Evolutionary conservation across 202 grass and related monocot genomes (phyloP).

Genomic region (Dendrocalamus latiflorus): DNA sequence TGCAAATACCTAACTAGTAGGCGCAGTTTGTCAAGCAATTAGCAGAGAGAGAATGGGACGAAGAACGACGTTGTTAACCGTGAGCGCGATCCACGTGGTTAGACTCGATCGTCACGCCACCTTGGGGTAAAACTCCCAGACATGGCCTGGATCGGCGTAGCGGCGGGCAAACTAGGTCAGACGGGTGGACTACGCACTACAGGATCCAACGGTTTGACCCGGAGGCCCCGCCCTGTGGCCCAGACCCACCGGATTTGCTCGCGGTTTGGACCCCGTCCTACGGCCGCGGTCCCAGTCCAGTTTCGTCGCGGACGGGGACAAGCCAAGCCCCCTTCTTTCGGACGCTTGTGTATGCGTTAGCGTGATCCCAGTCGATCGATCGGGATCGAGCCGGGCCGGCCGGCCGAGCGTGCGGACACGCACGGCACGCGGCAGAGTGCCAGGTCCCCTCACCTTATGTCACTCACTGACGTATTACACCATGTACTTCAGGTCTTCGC

Average conservation of each 20-base stretch:
- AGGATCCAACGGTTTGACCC: background rate
- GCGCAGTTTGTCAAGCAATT: too few relatives aligned
- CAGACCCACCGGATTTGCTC: background rate
- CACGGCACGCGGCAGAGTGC: background rate
- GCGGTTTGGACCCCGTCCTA: slow-evolving; percentile 27
- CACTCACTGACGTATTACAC: background rate
- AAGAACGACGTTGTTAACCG: background rate
- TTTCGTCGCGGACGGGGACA: background rate
- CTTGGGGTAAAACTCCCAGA: too few relatives aligned
- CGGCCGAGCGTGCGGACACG: slow-evolving; percentile 17
- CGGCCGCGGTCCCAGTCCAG: background rate
- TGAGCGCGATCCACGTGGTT: background rate
- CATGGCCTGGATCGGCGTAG: background rate
- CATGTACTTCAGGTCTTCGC: too few relatives aligned
- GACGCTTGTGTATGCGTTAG: background rate
- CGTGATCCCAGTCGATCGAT: background rate
- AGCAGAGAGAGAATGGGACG: background rate
- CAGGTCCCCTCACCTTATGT: background rate
- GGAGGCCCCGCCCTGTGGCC: background rate
- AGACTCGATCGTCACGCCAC: too few relatives aligned
- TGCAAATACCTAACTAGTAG: too few relatives aligned
- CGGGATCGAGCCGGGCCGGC: background rate
- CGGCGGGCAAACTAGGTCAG: slow-evolving; percentile 22
- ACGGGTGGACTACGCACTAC: background rate
- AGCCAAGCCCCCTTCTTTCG: too few relatives aligned